Percentiles rank a stretch among this genome's conserved stretches.
These are phyloP conservation scores for Tetrahymena thermophila DNA, from an alignment of 73 alveolate species.

Conservation along the genomic window DNA sequence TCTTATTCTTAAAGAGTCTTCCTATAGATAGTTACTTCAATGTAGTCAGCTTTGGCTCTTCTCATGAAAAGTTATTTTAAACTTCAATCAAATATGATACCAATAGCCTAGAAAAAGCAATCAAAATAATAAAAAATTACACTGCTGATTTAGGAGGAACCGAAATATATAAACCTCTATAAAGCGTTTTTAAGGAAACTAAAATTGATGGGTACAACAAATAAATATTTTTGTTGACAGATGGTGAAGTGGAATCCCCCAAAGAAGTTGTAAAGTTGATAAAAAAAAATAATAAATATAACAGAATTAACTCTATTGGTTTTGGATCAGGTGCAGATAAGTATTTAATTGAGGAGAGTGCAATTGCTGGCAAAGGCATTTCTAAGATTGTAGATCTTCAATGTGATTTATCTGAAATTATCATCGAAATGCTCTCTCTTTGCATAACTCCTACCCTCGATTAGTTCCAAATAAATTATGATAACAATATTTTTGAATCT, in stretches of 20 bases:
- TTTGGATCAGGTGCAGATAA: not conserved
- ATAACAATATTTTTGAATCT: not conserved
- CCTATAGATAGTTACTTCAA: constrained; percentile 64
- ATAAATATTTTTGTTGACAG: not conserved
- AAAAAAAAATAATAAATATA: not conserved
- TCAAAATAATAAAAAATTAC: not conserved
- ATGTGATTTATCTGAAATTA: not conserved
- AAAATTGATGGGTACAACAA: not conserved
- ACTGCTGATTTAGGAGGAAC: constrained; percentile 88
- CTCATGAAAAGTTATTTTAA: not conserved
- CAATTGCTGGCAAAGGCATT: not conserved
- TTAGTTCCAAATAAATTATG: not conserved
- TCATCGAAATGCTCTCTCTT: not conserved
- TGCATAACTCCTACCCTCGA: not conserved
- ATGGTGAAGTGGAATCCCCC: not conserved
- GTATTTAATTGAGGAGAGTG: not conserved
- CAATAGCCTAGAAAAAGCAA: not conserved
- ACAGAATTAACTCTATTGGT: not conserved
- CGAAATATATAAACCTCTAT: constrained; percentile 65
- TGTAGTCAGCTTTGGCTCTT: constrained; percentile 67
- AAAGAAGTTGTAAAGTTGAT: not conserved
- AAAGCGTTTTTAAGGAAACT: not conserved
- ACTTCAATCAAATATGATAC: not conserved
- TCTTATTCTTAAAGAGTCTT: constrained; percentile 55
- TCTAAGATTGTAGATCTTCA: not conserved